These are phyloP conservation scores for Ascocoryne sarcoides DNA, from an alignment of 2,329 filamentous ascomycete genomes.

Conservation along the genomic window DNA sequence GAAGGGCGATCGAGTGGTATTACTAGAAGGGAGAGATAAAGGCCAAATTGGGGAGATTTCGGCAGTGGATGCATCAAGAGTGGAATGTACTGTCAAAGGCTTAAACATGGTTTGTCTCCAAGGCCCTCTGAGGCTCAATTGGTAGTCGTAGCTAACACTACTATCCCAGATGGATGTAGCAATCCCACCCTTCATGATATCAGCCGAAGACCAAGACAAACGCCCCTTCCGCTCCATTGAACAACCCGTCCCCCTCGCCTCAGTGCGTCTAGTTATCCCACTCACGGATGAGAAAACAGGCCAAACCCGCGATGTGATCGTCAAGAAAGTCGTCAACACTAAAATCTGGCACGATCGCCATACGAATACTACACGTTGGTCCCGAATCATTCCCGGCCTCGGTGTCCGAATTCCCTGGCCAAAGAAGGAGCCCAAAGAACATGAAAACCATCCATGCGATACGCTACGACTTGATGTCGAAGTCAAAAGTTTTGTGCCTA, in stretches of 20 bases:
- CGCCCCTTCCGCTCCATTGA: conserved; percentile 38
- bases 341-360: conserved; percentile 42
- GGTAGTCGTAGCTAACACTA: conserved; percentile 4
- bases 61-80: conserved; percentile 43
- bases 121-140: not conserved
- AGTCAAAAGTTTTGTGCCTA: conserved; percentile 67
- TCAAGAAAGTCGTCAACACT: conserved; percentile 57
- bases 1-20: conserved; percentile 69
- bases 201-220: conserved; percentile 30
- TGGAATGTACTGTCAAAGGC: conserved; percentile 52
- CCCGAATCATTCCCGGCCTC: conserved; percentile 59
- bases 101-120: conserved; percentile 48
- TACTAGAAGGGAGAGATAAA: conserved; percentile 69
- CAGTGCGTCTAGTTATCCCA: conserved; percentile 75
- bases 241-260: conserved; percentile 54
- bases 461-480: conserved; percentile 72
- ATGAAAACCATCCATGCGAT: conserved; percentile 53
- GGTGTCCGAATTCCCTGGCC: conserved; percentile 74
- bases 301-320: conserved; percentile 61
- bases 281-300: conserved; percentile 59
- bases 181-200: conserved; percentile 33
- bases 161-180: conserved; percentile 32
- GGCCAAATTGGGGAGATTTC: conserved; percentile 73
- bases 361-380: conserved; percentile 40
- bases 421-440: conserved; percentile 38